Evolutionary conservation across 75 land plant genomes (phyloP), one percentile per base, ranked within the genome.

Genomic region (Ceratopteris richardii): DNA sequence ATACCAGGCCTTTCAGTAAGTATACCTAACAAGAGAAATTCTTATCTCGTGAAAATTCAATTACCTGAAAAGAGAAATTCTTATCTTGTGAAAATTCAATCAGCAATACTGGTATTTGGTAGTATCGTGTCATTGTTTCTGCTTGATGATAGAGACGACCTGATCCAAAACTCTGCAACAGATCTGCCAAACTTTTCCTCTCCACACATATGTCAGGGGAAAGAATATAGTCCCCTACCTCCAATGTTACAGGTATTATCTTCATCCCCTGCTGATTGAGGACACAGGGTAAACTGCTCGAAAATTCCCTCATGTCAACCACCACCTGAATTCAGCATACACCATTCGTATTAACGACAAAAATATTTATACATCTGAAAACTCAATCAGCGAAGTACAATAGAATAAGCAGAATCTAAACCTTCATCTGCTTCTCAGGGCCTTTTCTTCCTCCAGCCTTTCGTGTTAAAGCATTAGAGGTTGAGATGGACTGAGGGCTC

Each of bases 51-150:
- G n/a, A 20, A 33, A 7, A 19, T 58, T 19, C n/a, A 19, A 29
- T 19, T 71, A 95, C 99, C 99, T 87, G 99, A 63, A 95, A 84
- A 46, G 92, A 95, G 66, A 95, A 95, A 71, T 84, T 90, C 64
- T 84, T 90, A 69, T 95, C 99, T 60, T 87, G 97, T 26, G 99
- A 90, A 56, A 95, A 95, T 73, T 95, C 99, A 61, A 95, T 95
- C 31, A 95, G 76, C 56, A 95, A 88, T 51, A 95, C 99, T 18
- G 99, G 99, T 42, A 87, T 82, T 31, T 73, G 63, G 50, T 95
- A 95, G 54, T 90, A 90, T 18, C 99, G 92, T 1, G 66, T 66
- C 99, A 95, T 95, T 33, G 72, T 95, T 69, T 95, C 99, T 29
- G 80, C 97, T 68, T 95, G 99, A 73, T 90, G 73, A 61, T 95